Percentiles rank a stretch among this genome's conserved stretches.
Conservation (phyloP, 108 stramenopile genomes). For the Ochromonas danica region DNA sequence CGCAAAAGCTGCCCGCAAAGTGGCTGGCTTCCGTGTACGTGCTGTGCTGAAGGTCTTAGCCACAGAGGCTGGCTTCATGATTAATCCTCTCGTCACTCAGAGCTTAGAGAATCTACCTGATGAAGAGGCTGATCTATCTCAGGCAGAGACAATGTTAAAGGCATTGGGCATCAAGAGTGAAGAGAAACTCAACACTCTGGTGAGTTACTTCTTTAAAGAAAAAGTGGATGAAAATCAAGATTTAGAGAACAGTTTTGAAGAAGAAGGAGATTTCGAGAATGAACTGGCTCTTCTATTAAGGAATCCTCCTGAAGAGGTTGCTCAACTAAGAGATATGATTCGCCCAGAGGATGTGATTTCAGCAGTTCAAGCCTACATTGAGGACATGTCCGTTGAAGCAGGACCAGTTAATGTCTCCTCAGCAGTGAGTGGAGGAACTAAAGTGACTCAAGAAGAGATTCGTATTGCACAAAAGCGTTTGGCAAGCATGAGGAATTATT, state of each 20-base stretch:
- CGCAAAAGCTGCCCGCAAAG: constrained; percentile 29
- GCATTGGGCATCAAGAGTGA: constrained; percentile 56
- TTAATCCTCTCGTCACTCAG: constrained; percentile 41
- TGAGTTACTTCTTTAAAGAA: constrained; percentile 60
- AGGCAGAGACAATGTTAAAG: constrained; percentile 56
- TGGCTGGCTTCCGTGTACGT: constrained; percentile 51
- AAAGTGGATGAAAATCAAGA: constrained; percentile 32
- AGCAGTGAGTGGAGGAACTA: not conserved
- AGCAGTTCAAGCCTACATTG: constrained; percentile 22
- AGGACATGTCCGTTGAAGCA: constrained; percentile 23
- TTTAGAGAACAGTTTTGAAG: not conserved
- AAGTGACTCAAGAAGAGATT: constrained; percentile 18
- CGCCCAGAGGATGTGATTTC: constrained; percentile 29
- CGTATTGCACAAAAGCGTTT: constrained; percentile 24
- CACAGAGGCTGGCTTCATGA: constrained; percentile 61
- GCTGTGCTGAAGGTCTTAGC: constrained; percentile 54
- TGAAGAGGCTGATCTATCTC: constrained; percentile 46
- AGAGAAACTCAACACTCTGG: constrained; percentile 50
- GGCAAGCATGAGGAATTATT: constrained; percentile 41
- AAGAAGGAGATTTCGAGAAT: constrained; percentile 23
- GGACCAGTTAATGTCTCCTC: constrained; percentile 1
- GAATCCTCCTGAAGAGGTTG: not conserved
- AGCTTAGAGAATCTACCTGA: constrained; percentile 52
- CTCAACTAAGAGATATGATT: not conserved
- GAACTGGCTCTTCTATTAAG: constrained; percentile 26